Percentiles rank a stretch among this genome's conserved stretches.
Conservation (phyloP, 208 protist genomes). For the Leishmania turanica region DNA sequence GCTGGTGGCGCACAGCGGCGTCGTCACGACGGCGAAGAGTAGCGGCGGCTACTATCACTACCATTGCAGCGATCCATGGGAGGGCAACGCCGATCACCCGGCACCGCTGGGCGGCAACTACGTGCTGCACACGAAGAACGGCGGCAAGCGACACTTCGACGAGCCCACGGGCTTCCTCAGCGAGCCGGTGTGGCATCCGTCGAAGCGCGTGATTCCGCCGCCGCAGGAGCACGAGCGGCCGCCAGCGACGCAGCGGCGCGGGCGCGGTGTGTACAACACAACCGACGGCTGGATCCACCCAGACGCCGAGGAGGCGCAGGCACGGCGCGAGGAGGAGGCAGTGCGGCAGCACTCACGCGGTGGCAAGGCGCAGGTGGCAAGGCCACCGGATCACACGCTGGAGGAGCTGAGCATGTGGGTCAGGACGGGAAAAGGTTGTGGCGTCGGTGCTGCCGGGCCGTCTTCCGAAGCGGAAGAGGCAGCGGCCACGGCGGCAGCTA, state of each 20-base stretch:
- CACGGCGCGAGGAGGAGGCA: slow-evolving; percentile 20
- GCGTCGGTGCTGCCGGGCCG: background rate
- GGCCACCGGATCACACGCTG: slow-evolving; percentile 53
- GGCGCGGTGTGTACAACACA: slow-evolving; percentile 36
- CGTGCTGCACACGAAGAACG: slow-evolving; percentile 60
- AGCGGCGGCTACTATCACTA: background rate
- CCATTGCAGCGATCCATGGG: slow-evolving; percentile 10
- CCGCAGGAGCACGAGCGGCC: slow-evolving; percentile 13
- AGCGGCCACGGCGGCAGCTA: background rate
- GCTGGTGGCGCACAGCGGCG: slow-evolving; percentile 40
- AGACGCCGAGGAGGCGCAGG: slow-evolving; percentile 19
- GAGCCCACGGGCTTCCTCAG: slow-evolving; percentile 35
- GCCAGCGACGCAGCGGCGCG: slow-evolving; percentile 17
- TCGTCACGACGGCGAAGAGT: background rate
- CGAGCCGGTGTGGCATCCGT: slow-evolving; percentile 39
- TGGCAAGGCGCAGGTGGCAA: slow-evolving; percentile 51
- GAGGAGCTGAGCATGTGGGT: slow-evolving; percentile 54
- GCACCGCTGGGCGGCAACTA: slow-evolving; percentile 41
- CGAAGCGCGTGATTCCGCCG: slow-evolving; percentile 26
- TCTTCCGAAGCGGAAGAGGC: background rate
- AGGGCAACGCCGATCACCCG: slow-evolving; percentile 16
- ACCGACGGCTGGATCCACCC: slow-evolving; percentile 33
- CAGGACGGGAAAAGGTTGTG: slow-evolving; percentile 6
- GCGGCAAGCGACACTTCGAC: slow-evolving; percentile 77
- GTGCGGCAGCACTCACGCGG: slow-evolving; percentile 11